These are phyloP conservation scores for Alternaria sp. DNA, from an alignment of 2,329 filamentous ascomycete species.

Conservation along the genomic window DNA sequence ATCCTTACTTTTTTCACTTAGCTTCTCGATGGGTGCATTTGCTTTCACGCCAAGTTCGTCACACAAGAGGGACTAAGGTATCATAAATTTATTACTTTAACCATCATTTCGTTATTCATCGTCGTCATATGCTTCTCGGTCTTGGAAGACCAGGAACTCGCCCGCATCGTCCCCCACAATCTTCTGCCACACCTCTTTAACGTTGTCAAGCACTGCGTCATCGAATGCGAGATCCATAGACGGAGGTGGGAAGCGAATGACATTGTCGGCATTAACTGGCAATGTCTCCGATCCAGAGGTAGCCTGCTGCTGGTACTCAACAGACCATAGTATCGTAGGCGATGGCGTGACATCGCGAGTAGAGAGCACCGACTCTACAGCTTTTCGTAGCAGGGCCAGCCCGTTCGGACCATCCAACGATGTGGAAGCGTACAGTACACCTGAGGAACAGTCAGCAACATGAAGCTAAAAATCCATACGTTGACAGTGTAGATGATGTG, in stretches of 20 bases:
- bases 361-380: conserved; percentile 56
- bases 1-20: background rate
- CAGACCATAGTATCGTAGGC: conserved; percentile 60
- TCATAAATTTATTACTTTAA: conserved; percentile 1
- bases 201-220: conserved; percentile 71
- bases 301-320: conserved; percentile 61
- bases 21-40: background rate
- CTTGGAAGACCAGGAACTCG: conserved; percentile 80
- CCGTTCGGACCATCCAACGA: conserved; percentile 49
- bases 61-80: background rate
- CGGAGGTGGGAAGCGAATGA: conserved; percentile 66
- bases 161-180: conserved; percentile 64
- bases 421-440: conserved; percentile 66
- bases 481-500: conserved; percentile 14
- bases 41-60: background rate
- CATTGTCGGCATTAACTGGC: conserved; percentile 48
- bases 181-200: conserved; percentile 74
- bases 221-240: conserved; percentile 76
- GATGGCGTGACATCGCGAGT: conserved; percentile 45
- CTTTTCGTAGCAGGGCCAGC: conserved; percentile 51
- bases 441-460: conserved; percentile 56
- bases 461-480: conserved; percentile 10
- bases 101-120: conserved; percentile 51
- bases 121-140: conserved; percentile 72
- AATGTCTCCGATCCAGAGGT: conserved; percentile 26